Percentiles rank a stretch among this genome's conserved stretches.
These are phyloP conservation scores for Fusarium sp. DNA, from an alignment of 2,329 filamentous ascomycete species.

Conservation along the genomic window DNA sequence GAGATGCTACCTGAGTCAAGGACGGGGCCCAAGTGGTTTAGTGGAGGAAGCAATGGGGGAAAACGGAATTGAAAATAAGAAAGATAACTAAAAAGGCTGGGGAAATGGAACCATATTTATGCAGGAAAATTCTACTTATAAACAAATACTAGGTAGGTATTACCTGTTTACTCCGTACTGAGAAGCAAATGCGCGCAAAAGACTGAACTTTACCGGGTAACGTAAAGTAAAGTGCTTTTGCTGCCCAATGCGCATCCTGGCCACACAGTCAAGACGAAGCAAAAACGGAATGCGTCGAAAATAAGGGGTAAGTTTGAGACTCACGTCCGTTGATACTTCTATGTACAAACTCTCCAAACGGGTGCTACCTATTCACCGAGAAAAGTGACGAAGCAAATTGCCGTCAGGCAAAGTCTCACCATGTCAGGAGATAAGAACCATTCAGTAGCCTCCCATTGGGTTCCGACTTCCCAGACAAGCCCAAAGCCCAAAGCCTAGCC, in stretches of 20 bases:
- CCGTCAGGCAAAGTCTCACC: slow-evolving; percentile 40
- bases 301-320: slow-evolving; percentile 28
- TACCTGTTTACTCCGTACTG: slow-evolving; percentile 29
- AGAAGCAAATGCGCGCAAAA: background rate
- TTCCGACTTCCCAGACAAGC: slow-evolving; percentile 32
- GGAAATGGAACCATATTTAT: slow-evolving; percentile 29
- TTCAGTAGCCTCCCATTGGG: slow-evolving; percentile 17
- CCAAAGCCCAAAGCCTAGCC: slow-evolving; percentile 9
- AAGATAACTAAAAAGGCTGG: slow-evolving; percentile 15
- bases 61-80: slow-evolving; percentile 8
- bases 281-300: slow-evolving; percentile 10
- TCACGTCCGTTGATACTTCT: background rate
- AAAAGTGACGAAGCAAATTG: slow-evolving; percentile 30
- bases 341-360: slow-evolving; percentile 3
- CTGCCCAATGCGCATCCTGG: slow-evolving; percentile 43
- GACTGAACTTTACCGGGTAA: slow-evolving; percentile 34
- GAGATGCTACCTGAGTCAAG: slow-evolving; percentile 11
- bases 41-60: slow-evolving; percentile 10
- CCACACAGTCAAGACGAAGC: slow-evolving; percentile 28
- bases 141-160: background rate
- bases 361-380: slow-evolving; percentile 31
- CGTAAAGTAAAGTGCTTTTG: slow-evolving; percentile 41
- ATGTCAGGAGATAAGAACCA: slow-evolving; percentile 40
- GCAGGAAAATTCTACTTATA: slow-evolving; percentile 21
- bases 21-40: background rate